Evolutionary conservation across 2,329 filamentous ascomycete species (phyloP), one percentile per base, ranked within the genome.

Genomic region (Triangularia verruculosa): DNA sequence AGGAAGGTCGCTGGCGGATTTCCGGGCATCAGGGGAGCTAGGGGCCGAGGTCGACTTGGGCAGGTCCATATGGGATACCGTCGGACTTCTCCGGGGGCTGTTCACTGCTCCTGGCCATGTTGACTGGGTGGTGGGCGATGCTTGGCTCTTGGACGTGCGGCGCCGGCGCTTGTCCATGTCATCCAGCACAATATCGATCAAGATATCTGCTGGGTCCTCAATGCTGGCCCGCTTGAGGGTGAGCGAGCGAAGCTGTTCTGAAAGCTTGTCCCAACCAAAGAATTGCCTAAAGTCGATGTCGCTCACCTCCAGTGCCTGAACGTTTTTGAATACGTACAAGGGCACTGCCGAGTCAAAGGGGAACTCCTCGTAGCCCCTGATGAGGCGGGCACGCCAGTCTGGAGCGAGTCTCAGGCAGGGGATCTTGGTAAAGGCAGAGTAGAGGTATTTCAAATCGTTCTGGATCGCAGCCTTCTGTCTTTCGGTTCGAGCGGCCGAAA

Each of bases 341-440:
- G 95, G 95, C 28, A 99, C 95, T 20, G 95, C 95, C 24, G 92
- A 97, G 77, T 99, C 95, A 76, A 98, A 97, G 2, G 95, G 95
- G 70, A 98, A 99, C 77, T 97, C 94, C 77, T 99, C 95, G 74
- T 95, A 98, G 27, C 94, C 94, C 69, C 89, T 86, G 70, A 99
- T 97, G 66, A 97, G 81, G 60, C 90, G 89, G 57, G 94, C 93
- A 69, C 92, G 91, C 81, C 93, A 93, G 76, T 99, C 95, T n/a
- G 93, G 93, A 27, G 93, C 89, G 61, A 99, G 82, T 68, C 90
- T 88, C 67, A 99, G 81, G 73, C 92, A 97, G 0, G 95, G 95
- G 52, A 99, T 96, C 79, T 98, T 99, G 73, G 95, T 99, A 74
- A 98, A 99, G 63, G 95, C 92, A 51, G 95, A 98, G 79, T 97